These are phyloP conservation scores for Acanthamoeba lenticulata DNA, from an alignment of 208 protist genomes.

Conservation along the genomic window DNA sequence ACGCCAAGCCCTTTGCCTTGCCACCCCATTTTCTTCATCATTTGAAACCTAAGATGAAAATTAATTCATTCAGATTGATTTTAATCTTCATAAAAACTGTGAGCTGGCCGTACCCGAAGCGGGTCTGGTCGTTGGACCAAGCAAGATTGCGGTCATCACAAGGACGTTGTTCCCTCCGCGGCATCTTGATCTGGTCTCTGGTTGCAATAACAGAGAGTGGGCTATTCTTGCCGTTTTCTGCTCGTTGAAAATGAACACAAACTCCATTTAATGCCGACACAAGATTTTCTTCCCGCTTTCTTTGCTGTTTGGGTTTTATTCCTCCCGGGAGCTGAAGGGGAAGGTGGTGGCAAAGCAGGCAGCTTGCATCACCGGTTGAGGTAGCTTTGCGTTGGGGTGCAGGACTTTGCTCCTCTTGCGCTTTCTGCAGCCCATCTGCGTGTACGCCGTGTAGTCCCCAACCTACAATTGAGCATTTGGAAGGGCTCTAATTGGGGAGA, in stretches of 20 bases:
- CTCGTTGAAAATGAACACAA: not conserved
- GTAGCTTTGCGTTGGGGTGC: not conserved
- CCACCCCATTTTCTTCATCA: slow-evolving; percentile 93
- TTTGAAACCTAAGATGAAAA: slow-evolving; percentile 83
- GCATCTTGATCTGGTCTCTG: slow-evolving; percentile 35
- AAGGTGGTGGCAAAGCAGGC: not conserved
- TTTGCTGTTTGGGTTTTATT: not conserved
- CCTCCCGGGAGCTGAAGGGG: not conserved
- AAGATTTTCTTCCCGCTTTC: not conserved
- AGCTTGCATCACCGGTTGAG: not conserved
- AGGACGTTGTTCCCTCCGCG: not conserved
- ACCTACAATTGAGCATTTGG: too few relatives aligned
- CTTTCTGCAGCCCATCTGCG: not conserved
- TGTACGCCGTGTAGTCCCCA: too few relatives aligned
- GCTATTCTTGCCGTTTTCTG: too few relatives aligned
- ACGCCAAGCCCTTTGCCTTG: slow-evolving; percentile 92
- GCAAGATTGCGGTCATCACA: slow-evolving; percentile 36
- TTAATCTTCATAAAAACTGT: not conserved
- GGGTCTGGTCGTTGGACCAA: slow-evolving; percentile 20
- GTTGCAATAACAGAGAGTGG: too few relatives aligned
- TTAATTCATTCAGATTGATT: too few relatives aligned
- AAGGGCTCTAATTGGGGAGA: too few relatives aligned
- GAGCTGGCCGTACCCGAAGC: slow-evolving; percentile 1
- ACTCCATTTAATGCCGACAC: not conserved
- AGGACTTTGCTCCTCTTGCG: not conserved